Base-by-base conservation (phyloP, 768 basidiomycete genomes). In the Mrakia blollopis region DNA sequence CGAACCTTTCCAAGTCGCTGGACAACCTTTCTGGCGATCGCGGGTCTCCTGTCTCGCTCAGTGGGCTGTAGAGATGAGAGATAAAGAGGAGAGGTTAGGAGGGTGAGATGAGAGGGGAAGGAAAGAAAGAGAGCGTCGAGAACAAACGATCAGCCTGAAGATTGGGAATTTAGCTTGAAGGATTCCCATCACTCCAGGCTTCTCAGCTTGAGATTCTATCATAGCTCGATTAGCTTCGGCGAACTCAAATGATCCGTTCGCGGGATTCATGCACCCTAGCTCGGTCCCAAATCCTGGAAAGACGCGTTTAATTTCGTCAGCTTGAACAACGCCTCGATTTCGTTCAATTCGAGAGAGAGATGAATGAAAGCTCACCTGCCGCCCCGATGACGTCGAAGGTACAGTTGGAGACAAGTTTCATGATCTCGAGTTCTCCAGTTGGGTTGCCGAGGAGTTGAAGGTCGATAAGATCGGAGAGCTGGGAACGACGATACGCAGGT, bases 151-250 rank as follows among this genome's bases (percentile, higher is more conserved):
- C 16, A 50, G 14, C 1, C 47, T 9, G 13, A 50, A 50, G 47
- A 50, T 50, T 2, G 47, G 47, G 16, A 50, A 50, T 7, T 50
- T 50, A 0, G 63, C 63, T 8, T 65, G 63, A 3, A 62, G 18
- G 30, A 74, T 76, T 67, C 79, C 78, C 52, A 79, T 77, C 57
- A 78, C 69, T 50, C 84, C 83, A 25, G 50, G n/a, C 10, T 50
- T 70, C 47, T 72, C 23, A 13, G 60, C 35, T 28, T 60, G 62
- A 14, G 82, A 82, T n/a, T 84, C 80, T 25, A 94, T 88, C 79
- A 89, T 91, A 32, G 85, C 81, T 81, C 93, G 93, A 85, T 92
- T 94, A 80, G 91, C 89, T 79, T 90, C 88, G 25, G 97, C 87
- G 35, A 96, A 85, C 28, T 88, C 86, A 30, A 18, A 32, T 1